phyloP scores from a whole-genome alignment of 2,329 filamentous ascomycete species.

The Colletotrichum acutatum region DNA sequence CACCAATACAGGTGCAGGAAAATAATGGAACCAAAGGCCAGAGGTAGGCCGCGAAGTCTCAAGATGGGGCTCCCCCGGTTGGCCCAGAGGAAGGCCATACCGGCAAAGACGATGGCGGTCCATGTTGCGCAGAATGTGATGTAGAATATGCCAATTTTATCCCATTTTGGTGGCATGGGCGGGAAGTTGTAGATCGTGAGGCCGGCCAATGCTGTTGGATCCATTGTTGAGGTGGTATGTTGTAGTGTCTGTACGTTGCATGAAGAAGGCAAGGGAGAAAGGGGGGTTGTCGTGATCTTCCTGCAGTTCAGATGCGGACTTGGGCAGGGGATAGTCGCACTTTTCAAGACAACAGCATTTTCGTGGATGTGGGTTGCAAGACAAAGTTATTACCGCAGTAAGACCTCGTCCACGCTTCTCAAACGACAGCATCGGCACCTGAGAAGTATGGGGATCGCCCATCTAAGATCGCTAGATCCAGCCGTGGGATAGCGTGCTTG shows the following conservation, averaged over 20 bases:
- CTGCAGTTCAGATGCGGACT: background rate
- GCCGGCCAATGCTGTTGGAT: constrained; percentile 8
- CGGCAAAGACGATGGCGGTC: constrained; percentile 45
- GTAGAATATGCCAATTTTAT: constrained; percentile 44
- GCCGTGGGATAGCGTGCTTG: constrained; percentile 17
- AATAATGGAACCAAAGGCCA: constrained; percentile 53
- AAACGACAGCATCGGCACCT: constrained; percentile 3
- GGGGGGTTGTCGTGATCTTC: background rate
- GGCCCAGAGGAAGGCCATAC: constrained; percentile 47
- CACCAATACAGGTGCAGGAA: constrained; percentile 53
- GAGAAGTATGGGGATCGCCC: background rate
- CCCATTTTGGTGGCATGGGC: constrained; percentile 40
- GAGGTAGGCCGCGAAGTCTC: constrained; percentile 51
- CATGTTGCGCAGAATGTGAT: constrained; percentile 42
- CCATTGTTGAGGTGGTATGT: background rate
- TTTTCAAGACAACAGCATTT: background rate
- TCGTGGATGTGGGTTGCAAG: background rate
- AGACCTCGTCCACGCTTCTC: background rate
- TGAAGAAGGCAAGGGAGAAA: background rate
- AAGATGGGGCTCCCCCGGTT: constrained; percentile 49
- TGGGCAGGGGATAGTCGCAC: background rate
- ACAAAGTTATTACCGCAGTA: background rate
- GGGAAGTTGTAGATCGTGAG: constrained; percentile 45
- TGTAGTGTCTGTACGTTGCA: background rate
- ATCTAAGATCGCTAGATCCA: background rate